Evolutionary conservation across 768 basidiomycete genomes (phyloP).

Genomic region (Boletellus ananiceps): DNA sequence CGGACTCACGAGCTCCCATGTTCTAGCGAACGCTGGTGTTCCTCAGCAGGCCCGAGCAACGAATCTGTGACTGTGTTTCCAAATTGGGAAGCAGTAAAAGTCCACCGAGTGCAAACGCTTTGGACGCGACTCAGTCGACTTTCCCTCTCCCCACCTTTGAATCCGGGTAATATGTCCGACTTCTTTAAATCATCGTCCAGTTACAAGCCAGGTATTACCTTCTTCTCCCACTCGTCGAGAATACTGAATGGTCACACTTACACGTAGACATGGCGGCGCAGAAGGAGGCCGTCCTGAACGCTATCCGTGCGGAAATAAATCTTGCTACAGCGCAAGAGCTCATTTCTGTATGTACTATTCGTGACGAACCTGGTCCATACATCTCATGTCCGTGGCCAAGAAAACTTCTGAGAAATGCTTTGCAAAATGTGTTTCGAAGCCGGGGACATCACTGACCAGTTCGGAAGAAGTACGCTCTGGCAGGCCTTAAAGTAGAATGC

Average conservation of each 20-base stretch:
- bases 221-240: not conserved
- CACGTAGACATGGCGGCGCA: slow-evolving; percentile 35
- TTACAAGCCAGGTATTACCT: slow-evolving; percentile 25
- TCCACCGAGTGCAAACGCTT: not conserved
- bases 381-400: slow-evolving; percentile 33
- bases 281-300: slow-evolving; percentile 50
- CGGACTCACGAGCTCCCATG: slow-evolving; percentile 74
- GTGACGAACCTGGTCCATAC: not conserved
- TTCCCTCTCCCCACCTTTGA: not conserved
- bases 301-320: slow-evolving; percentile 65
- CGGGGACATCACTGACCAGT: slow-evolving; percentile 59
- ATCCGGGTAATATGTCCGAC: slow-evolving; percentile 42
- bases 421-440: slow-evolving; percentile 72
- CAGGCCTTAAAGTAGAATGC: not conserved
- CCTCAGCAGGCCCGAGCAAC: not conserved
- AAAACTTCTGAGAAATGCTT: slow-evolving; percentile 80
- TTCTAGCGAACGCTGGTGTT: not conserved
- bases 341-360: slow-evolving; percentile 53
- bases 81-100: slow-evolving; percentile 8
- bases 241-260: not conserved
- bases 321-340: slow-evolving; percentile 76
- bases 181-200: slow-evolving; percentile 42
- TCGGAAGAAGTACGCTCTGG: slow-evolving; percentile 61
- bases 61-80: slow-evolving; percentile 2
- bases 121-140: not conserved